These are phyloP conservation scores for Mariannaea elegans DNA, from an alignment of 2,329 filamentous ascomycete genomes.

Conservation along the genomic window DNA sequence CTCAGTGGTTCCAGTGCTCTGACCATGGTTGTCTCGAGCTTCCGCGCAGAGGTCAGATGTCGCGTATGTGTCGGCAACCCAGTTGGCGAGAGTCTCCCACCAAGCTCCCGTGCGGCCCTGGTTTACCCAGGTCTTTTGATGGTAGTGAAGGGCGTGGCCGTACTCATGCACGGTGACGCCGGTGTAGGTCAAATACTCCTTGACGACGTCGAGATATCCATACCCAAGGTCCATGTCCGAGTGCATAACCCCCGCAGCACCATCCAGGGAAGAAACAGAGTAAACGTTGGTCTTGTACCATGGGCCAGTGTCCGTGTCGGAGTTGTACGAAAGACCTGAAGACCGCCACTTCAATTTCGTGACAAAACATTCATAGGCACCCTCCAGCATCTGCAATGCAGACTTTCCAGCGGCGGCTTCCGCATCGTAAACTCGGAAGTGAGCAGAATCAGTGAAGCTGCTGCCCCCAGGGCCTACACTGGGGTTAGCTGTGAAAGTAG, in stretches of 20 bases:
- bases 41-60: conserved; percentile 54
- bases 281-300: conserved; percentile 59
- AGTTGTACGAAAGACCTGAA: conserved; percentile 48
- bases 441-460: conserved; percentile 45
- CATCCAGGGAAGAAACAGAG: conserved; percentile 46
- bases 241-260: conserved; percentile 54
- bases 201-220: conserved; percentile 54
- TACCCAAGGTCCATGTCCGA: conserved; percentile 51
- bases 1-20: conserved; percentile 46
- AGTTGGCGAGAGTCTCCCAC: conserved; percentile 62
- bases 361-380: conserved; percentile 54
- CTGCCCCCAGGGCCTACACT: conserved; percentile 45
- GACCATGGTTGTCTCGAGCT: conserved; percentile 47
- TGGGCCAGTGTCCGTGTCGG: conserved; percentile 46
- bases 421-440: conserved; percentile 52
- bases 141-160: conserved; percentile 58
- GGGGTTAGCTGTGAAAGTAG: conserved; percentile 42
- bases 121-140: conserved; percentile 54
- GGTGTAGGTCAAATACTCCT: conserved; percentile 48
- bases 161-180: conserved; percentile 59
- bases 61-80: conserved; percentile 58
- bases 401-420: conserved; percentile 29
- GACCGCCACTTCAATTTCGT: conserved; percentile 50
- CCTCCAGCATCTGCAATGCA: conserved; percentile 54
- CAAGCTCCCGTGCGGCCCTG: conserved; percentile 57